Evolutionary conservation across 1,284 basidiomycete species (phyloP).

Genomic region (Leccinum solheimii): DNA sequence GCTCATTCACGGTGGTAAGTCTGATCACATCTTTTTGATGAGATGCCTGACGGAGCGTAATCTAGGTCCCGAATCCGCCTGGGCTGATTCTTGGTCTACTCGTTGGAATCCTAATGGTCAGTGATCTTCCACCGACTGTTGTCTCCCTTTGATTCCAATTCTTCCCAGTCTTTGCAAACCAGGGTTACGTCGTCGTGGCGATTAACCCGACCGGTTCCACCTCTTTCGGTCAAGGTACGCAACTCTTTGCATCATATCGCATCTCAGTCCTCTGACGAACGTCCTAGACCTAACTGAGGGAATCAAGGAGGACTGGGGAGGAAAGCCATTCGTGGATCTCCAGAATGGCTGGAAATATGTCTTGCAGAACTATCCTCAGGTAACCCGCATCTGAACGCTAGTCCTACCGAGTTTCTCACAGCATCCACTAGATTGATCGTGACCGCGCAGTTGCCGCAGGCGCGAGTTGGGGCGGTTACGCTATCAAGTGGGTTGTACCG

Average conservation of each 20-base stretch:
- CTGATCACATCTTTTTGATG: not conserved
- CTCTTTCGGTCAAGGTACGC: constrained; percentile 78
- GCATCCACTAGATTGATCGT: constrained; percentile 63
- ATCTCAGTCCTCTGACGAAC: constrained; percentile 3
- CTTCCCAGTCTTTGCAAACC: constrained; percentile 66
- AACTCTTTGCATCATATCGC: not conserved
- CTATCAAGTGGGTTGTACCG: constrained; percentile 63
- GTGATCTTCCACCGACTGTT: constrained; percentile 8
- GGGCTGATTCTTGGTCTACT: constrained; percentile 83
- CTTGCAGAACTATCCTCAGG: constrained; percentile 72
- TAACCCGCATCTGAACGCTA: constrained; percentile 25
- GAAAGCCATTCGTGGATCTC: constrained; percentile 83
- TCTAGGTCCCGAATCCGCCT: constrained; percentile 73
- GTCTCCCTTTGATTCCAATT: not conserved
- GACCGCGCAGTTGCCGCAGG: constrained; percentile 81
- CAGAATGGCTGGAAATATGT: constrained; percentile 74
- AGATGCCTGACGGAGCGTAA: constrained; percentile 1
- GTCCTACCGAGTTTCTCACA: constrained; percentile 8
- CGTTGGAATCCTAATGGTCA: constrained; percentile 86
- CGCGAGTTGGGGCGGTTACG: constrained; percentile 81
- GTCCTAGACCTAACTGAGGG: constrained; percentile 74
- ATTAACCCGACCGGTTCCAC: constrained; percentile 91
- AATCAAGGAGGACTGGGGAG: constrained; percentile 80
- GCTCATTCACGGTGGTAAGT: constrained; percentile 71
- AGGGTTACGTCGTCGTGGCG: constrained; percentile 82